Evolutionary conservation across 139 green algal genomes (phyloP), one percentile per base, ranked within the genome.

Genomic region (Coelastrella sp.): DNA sequence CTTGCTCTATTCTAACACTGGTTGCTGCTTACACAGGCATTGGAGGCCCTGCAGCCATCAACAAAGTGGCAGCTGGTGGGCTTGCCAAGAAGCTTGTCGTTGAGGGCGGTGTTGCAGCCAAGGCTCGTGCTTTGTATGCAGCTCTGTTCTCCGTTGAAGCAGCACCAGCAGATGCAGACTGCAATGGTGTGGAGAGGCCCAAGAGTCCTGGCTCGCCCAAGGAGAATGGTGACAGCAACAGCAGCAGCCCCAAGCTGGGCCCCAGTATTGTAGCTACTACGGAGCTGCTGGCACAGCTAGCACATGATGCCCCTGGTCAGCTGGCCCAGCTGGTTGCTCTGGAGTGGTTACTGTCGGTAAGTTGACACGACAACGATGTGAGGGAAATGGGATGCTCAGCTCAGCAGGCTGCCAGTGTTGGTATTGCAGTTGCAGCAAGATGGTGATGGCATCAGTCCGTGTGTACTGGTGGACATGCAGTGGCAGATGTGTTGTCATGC

Each of bases 301-400:
- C 84, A 2, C 35, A 83, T 59, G 95, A 97, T 51, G 43, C 83
- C 0, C 81, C 91, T 2, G 64, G 77, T 4, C 92, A 97, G 91
- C 88, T 96, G 51, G 92, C 92, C 17, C 92, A 96, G 89, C 92
- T 97, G 34, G 89, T 97, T 34, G 95, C 93, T 2, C 71, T 97
- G 38, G 95, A 98, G 91, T 84, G 95, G 86, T 40, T 89, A 30
- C 45, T 91, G 11, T 68, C 88, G 19, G 84, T 85, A 23, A 67
- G 74, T 81, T 19, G 23, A 32, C 27, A 19, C 5, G 35, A 21
- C 3, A 57, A 57, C 15, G 11, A 57, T 57, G 45, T 9, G 15
- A 9, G 15, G 15, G 45, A 57, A 57, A 57, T 23, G 11, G 11
- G 15, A 23, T 57, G 15, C 15, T 9, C 11, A 57, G 11, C 45